Evolutionary conservation across 768 basidiomycete genomes (phyloP).

Genomic region (Rhodotorula toruloides): DNA sequence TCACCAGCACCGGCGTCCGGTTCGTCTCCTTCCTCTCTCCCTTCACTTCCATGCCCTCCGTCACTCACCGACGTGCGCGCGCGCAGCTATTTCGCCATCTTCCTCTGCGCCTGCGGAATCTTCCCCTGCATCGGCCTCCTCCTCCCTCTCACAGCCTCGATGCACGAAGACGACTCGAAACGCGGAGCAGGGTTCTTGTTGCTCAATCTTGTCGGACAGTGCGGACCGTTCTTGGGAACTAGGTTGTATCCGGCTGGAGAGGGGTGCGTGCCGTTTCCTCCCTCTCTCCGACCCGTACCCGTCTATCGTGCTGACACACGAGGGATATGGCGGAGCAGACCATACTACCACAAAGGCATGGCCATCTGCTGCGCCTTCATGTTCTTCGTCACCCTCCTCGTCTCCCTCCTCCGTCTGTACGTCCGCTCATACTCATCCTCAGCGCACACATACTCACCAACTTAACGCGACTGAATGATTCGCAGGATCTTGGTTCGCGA

Average conservation of each 20-base stretch:
- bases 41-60: no score
- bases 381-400: background rate
- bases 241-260: conserved; percentile 3
- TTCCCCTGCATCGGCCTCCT: conserved; percentile 21
- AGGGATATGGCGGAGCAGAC: background rate
- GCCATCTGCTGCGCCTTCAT: conserved; percentile 12
- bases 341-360: conserved; percentile 29
- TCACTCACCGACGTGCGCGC: background rate
- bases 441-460: background rate
- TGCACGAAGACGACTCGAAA: conserved; percentile 14
- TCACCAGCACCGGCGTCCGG: conserved; percentile 3
- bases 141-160: conserved; percentile 4
- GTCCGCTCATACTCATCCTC: background rate
- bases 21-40: background rate
- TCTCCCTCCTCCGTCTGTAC: background rate
- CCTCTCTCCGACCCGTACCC: background rate
- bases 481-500: background rate
- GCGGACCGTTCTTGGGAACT: conserved; percentile 1
- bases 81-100: background rate
- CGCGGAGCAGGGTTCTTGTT: conserved; percentile 18
- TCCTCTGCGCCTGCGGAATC: background rate
- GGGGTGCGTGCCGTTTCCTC: background rate
- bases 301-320: background rate
- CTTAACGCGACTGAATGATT: background rate
- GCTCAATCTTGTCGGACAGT: conserved; percentile 17